Conservation (phyloP, 2,329 filamentous ascomycete genomes). For the Aspergillus flavus region DNA sequence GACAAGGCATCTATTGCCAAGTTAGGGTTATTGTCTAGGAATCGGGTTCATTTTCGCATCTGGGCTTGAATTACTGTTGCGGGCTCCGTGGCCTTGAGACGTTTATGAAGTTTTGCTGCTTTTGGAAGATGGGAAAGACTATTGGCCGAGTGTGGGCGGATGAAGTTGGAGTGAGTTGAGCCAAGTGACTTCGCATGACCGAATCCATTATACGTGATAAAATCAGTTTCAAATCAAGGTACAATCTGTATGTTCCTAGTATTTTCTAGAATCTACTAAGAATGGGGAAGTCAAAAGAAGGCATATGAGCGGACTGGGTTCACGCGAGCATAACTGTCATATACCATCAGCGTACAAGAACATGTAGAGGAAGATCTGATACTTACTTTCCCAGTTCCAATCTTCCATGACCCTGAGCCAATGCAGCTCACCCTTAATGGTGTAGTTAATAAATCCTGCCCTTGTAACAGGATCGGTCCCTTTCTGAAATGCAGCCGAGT, state of each 20-base stretch:
- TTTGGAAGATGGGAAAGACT: not conserved
- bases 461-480: constrained; percentile 2
- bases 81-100: not conserved
- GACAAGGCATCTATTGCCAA: too few relatives aligned
- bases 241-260: not conserved
- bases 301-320: not conserved
- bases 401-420: not conserved
- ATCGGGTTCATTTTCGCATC: too few relatives aligned
- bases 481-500: not conserved
- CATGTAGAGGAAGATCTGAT: not conserved
- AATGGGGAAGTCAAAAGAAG: not conserved
- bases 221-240: not conserved
- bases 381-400: constrained; percentile 1
- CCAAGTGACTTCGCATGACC: not conserved
- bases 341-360: not conserved
- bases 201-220: not conserved
- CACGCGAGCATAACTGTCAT: not conserved
- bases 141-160: not conserved
- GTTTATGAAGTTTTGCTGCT: not conserved
- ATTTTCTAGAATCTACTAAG: not conserved
- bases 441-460: constrained; percentile 5
- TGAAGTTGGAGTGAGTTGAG: not conserved
- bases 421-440: not conserved
- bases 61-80: not conserved
- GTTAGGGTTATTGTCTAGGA: too few relatives aligned